These are phyloP conservation scores for Malassezia brasiliensis DNA, from an alignment of 1,284 basidiomycete species.

Conservation along the genomic window DNA sequence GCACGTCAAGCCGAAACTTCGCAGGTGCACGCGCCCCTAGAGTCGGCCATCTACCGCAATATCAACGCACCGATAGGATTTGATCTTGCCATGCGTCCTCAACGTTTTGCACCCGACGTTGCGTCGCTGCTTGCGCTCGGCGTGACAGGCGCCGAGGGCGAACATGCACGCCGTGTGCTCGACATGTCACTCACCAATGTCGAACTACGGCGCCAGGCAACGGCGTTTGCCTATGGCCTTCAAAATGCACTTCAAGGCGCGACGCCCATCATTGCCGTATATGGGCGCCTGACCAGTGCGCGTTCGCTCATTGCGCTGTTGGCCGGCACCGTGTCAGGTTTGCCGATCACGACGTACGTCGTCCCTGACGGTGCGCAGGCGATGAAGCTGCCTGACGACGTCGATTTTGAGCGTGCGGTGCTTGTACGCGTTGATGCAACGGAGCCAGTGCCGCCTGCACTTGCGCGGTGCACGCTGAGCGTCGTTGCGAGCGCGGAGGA, in stretches of 20 bases:
- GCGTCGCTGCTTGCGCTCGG: conserved; percentile 25
- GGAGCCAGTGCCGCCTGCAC: not conserved
- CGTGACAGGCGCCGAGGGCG: conserved; percentile 18
- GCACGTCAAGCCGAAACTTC: conserved; percentile 41
- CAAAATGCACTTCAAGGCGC: conserved; percentile 22
- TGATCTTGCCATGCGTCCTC: conserved; percentile 31
- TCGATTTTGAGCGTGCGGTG: not conserved
- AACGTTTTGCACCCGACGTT: conserved; percentile 29
- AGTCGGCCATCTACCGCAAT: conserved; percentile 44
- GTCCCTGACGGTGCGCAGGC: conserved; percentile 3
- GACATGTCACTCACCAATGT: conserved; percentile 20
- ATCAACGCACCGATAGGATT: conserved; percentile 44
- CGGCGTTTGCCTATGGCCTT: conserved; percentile 27
- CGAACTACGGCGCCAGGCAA: conserved; percentile 24
- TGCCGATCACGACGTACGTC: not conserved
- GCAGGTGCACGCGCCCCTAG: conserved; percentile 24
- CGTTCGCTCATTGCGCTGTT: conserved; percentile 4
- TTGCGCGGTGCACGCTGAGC: not conserved
- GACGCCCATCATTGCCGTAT: conserved; percentile 9
- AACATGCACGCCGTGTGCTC: conserved; percentile 20
- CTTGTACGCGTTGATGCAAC: conserved; percentile 6
- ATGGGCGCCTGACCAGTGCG: conserved; percentile 5
- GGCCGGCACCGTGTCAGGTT: not conserved
- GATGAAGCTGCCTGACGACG: not conserved
- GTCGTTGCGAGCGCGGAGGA: not conserved